These are phyloP conservation scores for Cordyceps pruinosa DNA, from an alignment of 2,329 filamentous ascomycete species.

Conservation along the genomic window DNA sequence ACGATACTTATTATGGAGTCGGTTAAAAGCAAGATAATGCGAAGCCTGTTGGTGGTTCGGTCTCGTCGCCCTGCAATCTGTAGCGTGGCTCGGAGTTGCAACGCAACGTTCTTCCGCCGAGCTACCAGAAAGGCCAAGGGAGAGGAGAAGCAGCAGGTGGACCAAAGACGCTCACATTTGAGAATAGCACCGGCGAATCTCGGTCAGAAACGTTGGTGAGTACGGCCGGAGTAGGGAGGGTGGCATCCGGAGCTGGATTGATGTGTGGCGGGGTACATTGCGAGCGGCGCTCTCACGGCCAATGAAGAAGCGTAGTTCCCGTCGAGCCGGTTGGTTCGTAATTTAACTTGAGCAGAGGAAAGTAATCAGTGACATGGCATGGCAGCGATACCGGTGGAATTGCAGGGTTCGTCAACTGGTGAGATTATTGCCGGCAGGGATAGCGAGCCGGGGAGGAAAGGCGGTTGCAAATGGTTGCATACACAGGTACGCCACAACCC, in stretches of 20 bases:
- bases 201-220: constrained; percentile 3
- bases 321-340: not conserved
- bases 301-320: not conserved
- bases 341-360: not conserved
- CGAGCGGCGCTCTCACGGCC: not conserved
- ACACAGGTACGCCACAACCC: not conserved
- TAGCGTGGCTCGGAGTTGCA: no score
- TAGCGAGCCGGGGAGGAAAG: not conserved
- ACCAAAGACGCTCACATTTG: no score
- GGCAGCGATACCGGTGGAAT: not conserved
- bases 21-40: not conserved
- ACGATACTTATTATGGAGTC: not conserved
- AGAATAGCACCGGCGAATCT: constrained; percentile 4
- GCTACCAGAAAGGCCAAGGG: constrained; percentile 4
- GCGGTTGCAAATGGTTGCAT: no score
- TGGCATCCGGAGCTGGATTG: not conserved
- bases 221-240: no score
- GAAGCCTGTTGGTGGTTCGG: constrained; percentile 1
- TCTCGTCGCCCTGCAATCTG: not conserved
- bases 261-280: not conserved
- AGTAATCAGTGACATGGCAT: not conserved
- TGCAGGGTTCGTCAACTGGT: not conserved
- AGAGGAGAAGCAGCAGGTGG: not conserved
- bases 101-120: no score
- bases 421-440: not conserved